phyloP scores from a whole-genome alignment of 2,329 filamentous ascomycete genomes.

The Fusarium brachygibbosum region DNA sequence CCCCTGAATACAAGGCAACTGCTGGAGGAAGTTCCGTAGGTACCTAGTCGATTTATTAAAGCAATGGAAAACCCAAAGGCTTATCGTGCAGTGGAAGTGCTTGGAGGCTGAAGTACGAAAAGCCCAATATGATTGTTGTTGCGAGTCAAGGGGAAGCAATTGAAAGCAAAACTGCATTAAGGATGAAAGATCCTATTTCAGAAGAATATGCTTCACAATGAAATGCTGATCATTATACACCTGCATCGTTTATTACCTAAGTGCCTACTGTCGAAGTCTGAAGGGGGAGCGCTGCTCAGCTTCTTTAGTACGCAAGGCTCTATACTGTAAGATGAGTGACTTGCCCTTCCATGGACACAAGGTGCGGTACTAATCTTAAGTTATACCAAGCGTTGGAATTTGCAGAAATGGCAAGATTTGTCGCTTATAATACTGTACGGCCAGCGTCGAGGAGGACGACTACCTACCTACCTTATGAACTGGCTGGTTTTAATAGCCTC shows the following conservation, averaged over 20 bases:
- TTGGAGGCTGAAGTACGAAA: not conserved
- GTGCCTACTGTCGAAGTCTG: too few relatives aligned
- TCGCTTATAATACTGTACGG: too few relatives aligned
- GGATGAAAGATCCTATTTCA: not conserved
- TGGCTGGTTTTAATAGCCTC: too few relatives aligned
- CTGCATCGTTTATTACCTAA: not conserved
- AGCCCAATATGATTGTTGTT: not conserved
- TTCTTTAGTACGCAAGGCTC: too few relatives aligned
- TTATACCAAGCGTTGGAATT: too few relatives aligned
- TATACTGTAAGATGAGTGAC: too few relatives aligned
- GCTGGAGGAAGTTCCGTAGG: not conserved
- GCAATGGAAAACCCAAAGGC: not conserved
- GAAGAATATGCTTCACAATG: not conserved
- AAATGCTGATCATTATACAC: not conserved
- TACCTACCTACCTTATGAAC: too few relatives aligned
- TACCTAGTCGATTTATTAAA: not conserved
- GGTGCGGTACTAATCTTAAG: too few relatives aligned
- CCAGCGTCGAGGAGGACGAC: too few relatives aligned
- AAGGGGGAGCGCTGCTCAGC: too few relatives aligned
- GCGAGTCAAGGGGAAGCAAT: not conserved
- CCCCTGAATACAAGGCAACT: not conserved
- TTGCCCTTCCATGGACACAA: too few relatives aligned
- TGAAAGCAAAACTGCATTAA: not conserved
- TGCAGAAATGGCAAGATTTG: too few relatives aligned
- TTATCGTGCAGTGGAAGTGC: not conserved